Evolutionary conservation across 345 rosid species (phyloP).

Genomic region (Eucalyptus decipiens): DNA sequence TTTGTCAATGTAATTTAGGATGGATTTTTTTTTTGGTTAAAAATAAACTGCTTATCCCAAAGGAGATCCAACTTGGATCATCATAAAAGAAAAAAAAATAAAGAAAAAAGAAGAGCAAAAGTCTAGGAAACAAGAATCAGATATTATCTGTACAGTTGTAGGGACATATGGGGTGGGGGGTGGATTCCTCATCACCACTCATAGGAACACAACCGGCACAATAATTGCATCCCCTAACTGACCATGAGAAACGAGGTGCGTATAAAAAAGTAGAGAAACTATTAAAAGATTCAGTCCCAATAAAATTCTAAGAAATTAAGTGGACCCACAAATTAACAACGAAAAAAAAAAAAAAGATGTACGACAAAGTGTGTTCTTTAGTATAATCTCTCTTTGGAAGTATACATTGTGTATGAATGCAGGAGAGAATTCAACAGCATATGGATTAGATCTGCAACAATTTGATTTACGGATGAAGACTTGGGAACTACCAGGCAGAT

Average conservation of each 20-base stretch:
- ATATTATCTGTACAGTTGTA: not conserved
- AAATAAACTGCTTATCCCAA: not conserved
- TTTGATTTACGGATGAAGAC: not conserved
- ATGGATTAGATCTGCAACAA: not conserved
- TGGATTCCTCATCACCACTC: not conserved
- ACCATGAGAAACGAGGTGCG: constrained; percentile 10
- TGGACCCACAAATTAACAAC: not conserved
- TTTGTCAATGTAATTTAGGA: not conserved
- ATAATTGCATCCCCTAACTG: constrained; percentile 15
- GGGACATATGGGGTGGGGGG: not conserved
- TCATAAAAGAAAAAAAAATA: not conserved
- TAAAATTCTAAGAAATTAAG: not conserved
- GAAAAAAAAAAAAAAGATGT: not conserved
- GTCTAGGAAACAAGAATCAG: not conserved
- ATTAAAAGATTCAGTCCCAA: not conserved
- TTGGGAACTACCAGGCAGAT: not conserved
- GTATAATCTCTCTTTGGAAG: not conserved
- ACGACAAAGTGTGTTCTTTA: not conserved
- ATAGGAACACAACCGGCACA: not conserved
- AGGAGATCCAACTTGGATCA: not conserved
- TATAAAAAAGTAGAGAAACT: not conserved
- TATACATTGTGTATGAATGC: not conserved
- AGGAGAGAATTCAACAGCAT: not conserved
- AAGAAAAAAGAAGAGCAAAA: too few relatives aligned
- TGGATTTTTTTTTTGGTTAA: not conserved